Percentiles rank a stretch among this genome's conserved stretches.
Conservation (phyloP, 75 land plant species). For the Pinus albicaulis region DNA sequence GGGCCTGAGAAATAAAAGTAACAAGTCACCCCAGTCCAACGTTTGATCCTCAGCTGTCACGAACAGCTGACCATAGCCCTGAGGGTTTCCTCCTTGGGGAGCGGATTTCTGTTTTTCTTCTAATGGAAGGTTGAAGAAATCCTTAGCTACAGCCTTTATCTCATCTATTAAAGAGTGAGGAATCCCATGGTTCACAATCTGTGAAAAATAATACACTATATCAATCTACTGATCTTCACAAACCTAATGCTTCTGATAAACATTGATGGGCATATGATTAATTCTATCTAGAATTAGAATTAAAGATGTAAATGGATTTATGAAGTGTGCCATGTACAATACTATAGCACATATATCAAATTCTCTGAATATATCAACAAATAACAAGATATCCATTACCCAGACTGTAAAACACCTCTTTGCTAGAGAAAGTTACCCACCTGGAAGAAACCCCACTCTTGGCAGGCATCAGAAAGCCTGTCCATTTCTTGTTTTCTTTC, state of each 20-base stretch:
- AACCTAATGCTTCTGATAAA: too few relatives aligned
- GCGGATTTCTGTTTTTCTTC: constrained; percentile 21
- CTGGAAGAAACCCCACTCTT: background rate
- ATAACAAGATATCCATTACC: too few relatives aligned
- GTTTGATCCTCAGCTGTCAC: constrained; percentile 30
- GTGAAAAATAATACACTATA: too few relatives aligned
- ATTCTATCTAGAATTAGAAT: too few relatives aligned
- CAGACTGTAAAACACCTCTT: too few relatives aligned
- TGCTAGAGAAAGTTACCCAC: background rate
- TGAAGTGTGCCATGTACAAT: too few relatives aligned
- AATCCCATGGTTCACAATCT: too few relatives aligned
- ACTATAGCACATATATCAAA: too few relatives aligned
- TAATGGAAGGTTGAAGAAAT: constrained; percentile 32
- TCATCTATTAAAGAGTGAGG: constrained; percentile 2
- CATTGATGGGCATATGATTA: too few relatives aligned
- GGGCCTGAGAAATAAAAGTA: background rate
- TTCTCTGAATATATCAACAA: too few relatives aligned
- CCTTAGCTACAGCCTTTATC: constrained; percentile 11
- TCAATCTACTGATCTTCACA: too few relatives aligned
- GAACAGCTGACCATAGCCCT: constrained; percentile 41
- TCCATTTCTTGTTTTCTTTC: background rate
- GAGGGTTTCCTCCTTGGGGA: constrained; percentile 8
- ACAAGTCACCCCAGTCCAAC: constrained; percentile 36
- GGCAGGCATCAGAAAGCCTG: background rate
- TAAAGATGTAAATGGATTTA: too few relatives aligned